Evolutionary conservation across 139 green algal genomes (phyloP).

Genomic region (Ettlia oleoabundans): DNA sequence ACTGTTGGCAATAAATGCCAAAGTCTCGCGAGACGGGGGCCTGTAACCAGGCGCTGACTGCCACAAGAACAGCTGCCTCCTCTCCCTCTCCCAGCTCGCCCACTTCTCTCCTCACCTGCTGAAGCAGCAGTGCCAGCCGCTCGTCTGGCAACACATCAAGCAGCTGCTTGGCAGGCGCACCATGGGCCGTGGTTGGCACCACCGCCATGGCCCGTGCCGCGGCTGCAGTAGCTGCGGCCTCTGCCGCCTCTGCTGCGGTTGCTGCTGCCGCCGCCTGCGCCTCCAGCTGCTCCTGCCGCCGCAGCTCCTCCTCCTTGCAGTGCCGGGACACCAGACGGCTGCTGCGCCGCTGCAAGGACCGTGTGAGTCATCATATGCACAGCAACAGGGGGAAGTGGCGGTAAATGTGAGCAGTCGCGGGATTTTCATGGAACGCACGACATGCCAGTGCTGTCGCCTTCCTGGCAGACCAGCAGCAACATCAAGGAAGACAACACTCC

Average conservation of each 20-base stretch:
- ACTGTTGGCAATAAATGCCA: no score
- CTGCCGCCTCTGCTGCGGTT: neutral
- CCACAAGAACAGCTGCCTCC: no score
- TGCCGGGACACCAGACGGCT: conserved; percentile 35
- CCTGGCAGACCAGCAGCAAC: neutral
- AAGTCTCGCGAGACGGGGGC: no score
- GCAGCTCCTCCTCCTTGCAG: conserved; percentile 25
- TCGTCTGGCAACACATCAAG: conserved; percentile 50
- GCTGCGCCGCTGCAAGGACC: conserved; percentile 35
- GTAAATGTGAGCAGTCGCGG: no score
- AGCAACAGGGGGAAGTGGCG: no score
- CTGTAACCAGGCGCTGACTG: no score
- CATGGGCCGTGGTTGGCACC: conserved; percentile 31
- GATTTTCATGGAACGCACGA: no score
- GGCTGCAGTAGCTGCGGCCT: conserved; percentile 6
- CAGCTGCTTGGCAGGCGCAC: conserved; percentile 35
- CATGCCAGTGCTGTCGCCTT: no score
- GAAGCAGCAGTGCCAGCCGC: conserved; percentile 42
- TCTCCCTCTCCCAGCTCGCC: no score
- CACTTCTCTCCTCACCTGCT: conserved; percentile 8
- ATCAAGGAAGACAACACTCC: neutral
- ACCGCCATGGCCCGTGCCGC: conserved; percentile 7
- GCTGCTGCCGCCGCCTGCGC: neutral
- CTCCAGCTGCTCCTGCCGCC: conserved; percentile 14
- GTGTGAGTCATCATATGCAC: neutral